Conservation (phyloP, 225 moss, liverwort and hornwort genomes). For the Straminergon stramineum region DNA sequence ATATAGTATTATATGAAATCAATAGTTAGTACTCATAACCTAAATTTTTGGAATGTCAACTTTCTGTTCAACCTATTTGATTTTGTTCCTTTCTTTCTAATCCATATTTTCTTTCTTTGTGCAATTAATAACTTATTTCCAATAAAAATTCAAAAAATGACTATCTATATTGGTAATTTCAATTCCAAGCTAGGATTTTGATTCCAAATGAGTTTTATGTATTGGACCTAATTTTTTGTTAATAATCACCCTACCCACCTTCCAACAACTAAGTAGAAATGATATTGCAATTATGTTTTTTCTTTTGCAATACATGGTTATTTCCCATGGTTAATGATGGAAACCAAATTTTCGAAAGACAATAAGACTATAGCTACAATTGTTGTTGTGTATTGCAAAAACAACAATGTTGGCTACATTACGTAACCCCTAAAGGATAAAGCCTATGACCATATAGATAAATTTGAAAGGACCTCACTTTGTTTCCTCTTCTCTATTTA, state of each 20-base stretch:
- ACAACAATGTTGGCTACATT: fast-evolving
- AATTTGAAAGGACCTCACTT: background rate
- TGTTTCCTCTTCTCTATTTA: background rate
- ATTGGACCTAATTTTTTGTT: background rate
- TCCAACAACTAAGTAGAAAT: background rate
- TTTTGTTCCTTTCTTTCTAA: background rate
- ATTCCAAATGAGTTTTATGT: background rate
- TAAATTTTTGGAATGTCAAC: background rate
- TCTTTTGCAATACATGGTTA: background rate
- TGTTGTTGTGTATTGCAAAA: background rate
- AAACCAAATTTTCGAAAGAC: no score
- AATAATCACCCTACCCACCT: background rate
- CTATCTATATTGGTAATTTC: background rate
- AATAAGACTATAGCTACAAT: fast-evolving
- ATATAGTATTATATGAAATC: background rate
- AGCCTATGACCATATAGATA: background rate
- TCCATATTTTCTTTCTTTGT: no score
- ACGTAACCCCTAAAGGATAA: no score
- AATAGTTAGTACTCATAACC: background rate
- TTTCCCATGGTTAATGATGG: fast-evolving
- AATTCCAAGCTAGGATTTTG: background rate
- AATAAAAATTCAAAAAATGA: background rate
- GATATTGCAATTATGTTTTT: fast-evolving
- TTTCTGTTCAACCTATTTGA: background rate
- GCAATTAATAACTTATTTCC: background rate